phyloP scores from a whole-genome alignment of 352 stramenopile genomes.

The Pythium utonaiense region DNA sequence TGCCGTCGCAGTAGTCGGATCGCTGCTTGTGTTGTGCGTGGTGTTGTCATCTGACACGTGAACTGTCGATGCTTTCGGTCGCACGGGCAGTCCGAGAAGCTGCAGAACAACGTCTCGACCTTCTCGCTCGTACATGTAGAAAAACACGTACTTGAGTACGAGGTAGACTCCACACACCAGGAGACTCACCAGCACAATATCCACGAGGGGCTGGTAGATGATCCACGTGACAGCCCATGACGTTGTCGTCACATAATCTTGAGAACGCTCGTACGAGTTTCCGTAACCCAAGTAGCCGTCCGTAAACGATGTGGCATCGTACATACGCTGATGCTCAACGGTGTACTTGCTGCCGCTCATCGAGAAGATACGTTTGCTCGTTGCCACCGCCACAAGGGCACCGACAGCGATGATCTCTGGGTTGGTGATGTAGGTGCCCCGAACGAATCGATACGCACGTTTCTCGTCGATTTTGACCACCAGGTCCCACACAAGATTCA shows the following conservation, averaged over 20 bases:
- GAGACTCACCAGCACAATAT: constrained; percentile 8
- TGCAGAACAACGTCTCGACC: constrained; percentile 2
- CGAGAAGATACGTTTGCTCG: constrained; percentile 10
- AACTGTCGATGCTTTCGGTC: background rate
- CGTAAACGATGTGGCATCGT: constrained; percentile 15
- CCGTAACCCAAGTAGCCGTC: constrained; percentile 11
- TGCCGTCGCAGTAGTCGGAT: background rate
- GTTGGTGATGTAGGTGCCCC: constrained; percentile 17
- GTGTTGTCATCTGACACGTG: background rate
- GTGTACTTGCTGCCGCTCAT: constrained; percentile 16
- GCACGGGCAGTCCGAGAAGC: background rate
- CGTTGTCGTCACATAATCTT: constrained; percentile 13
- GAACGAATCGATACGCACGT: constrained; percentile 11
- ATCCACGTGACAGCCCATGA: constrained; percentile 14
- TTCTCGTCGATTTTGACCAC: constrained; percentile 16
- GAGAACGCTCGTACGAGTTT: constrained; percentile 15
- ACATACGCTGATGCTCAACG: constrained; percentile 14
- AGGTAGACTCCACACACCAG: background rate
- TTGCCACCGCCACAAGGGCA: constrained; percentile 5
- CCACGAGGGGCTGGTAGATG: constrained; percentile 16
- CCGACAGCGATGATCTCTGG: constrained; percentile 15
- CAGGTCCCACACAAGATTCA: constrained; percentile 12
- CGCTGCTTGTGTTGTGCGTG: too few relatives aligned
- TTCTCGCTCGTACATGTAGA: constrained; percentile 9
- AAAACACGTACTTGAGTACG: constrained; percentile 9